Evolutionary conservation across 179 eudicot genomes (phyloP), one percentile per base, ranked within the genome.

Genomic region (Kewa caespitosa): DNA sequence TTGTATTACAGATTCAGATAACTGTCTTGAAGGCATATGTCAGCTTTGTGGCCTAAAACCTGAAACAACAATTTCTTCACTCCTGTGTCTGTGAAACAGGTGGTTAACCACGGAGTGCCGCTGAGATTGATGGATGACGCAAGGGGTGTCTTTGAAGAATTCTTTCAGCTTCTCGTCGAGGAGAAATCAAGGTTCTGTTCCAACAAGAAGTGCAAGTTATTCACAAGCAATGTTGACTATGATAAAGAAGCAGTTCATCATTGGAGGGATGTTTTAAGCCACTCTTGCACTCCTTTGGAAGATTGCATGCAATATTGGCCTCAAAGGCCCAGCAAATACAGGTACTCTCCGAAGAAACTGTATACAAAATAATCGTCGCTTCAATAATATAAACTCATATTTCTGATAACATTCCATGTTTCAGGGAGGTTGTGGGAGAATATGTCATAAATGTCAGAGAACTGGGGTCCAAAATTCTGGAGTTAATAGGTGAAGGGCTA

Each of bases 401-500:
- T 23, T 8, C 1, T 6, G 27, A 1, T 25, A 11, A 7, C 14
- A 0, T 46, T 22, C 1, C 0, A 6, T 0, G 32, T n/a, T 31
- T 52, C 27, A 55, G 37, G 60, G 60, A n/a, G 10, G 31, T 74
- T 12, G 61, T 74, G 43, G 61, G 27, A n/a, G 77, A 62, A 18
- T 62, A 42, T 63, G 43, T 46, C 28, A 43, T 8, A 0, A 15
- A n/a, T 25, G 33, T 74, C 34, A 62, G 33, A 38, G 70, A 77
- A 63, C 25, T 81, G 36, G 71, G 78, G 25, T 61, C 39, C 36
- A 69, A 55, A 67, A 75, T 81, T 37, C 50, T 81, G 67, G 75
- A 81, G 38, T 8, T 77, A 39, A 77, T 77, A 1, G 31, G 75
- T 62, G 78, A 77, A 77, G 84, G 84, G 9, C 37, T 81, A 22